Evolutionary conservation across 345 rosid genomes (phyloP).

Genomic region (Crucihimalaya himalaica): DNA sequence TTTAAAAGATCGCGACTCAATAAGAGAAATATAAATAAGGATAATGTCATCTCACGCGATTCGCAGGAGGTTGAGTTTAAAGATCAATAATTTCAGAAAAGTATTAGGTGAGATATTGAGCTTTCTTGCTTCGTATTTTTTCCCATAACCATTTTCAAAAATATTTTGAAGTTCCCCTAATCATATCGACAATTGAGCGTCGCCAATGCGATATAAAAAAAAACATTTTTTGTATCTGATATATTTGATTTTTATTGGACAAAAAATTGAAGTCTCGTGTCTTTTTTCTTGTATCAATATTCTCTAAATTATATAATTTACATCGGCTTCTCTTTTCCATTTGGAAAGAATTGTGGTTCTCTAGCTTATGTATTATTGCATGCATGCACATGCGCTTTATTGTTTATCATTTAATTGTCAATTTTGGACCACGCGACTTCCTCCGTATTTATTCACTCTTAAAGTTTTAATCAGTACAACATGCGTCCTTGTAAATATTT

Average conservation of each 20-base stretch:
- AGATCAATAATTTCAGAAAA: no score
- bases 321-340: neutral
- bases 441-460: constrained; percentile 16
- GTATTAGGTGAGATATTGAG: neutral
- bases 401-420: constrained; percentile 29
- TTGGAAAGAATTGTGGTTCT: neutral
- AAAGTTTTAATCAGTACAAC: neutral
- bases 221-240: neutral
- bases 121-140: neutral
- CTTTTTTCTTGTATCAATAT: neutral
- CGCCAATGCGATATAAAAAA: no score
- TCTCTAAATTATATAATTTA: neutral
- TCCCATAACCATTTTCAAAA: neutral
- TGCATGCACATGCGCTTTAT: constrained; percentile 32
- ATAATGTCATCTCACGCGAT: neutral
- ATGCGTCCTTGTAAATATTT: neutral
- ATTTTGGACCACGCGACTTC: constrained; percentile 34
- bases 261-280: neutral
- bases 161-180: neutral
- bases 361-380: constrained; percentile 5
- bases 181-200: no score
- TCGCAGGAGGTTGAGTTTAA: neutral
- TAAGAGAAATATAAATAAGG: neutral
- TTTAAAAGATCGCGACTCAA: neutral
- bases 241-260: neutral